Conservation (phyloP, 2,329 filamentous ascomycete species). For the Knufia fluminis region DNA sequence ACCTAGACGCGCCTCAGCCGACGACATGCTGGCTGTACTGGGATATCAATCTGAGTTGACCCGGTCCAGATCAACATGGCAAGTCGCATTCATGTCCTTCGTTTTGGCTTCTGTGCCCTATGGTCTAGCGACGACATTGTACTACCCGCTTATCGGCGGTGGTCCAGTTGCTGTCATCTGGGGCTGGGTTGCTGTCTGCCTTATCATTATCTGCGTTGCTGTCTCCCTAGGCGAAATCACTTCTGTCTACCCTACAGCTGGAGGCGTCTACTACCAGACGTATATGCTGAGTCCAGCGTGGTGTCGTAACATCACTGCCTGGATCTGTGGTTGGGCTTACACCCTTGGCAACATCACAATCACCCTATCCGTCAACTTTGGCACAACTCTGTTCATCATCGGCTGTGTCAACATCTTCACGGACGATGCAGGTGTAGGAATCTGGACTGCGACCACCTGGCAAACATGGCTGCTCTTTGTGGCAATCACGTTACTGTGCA, state of each 20-base stretch:
- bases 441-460: slow-evolving; percentile 36
- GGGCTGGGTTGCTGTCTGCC: slow-evolving; percentile 61
- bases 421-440: slow-evolving; percentile 35
- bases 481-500: slow-evolving; percentile 41
- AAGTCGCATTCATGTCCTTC: slow-evolving; percentile 36
- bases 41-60: slow-evolving; percentile 18
- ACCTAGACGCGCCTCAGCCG: slow-evolving; percentile 5
- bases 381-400: slow-evolving; percentile 48
- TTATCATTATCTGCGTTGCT: slow-evolving; percentile 63
- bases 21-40: slow-evolving; percentile 15
- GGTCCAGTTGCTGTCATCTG: slow-evolving; percentile 62
- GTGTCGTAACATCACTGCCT: slow-evolving; percentile 56
- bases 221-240: slow-evolving; percentile 65
- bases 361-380: slow-evolving; percentile 73
- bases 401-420: slow-evolving; percentile 49
- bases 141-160: slow-evolving; percentile 57
- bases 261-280: slow-evolving; percentile 70
- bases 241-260: slow-evolving; percentile 65
- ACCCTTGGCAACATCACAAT: slow-evolving; percentile 74
- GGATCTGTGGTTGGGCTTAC: slow-evolving; percentile 68
- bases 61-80: slow-evolving; percentile 16
- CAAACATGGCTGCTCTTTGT: slow-evolving; percentile 43
- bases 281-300: slow-evolving; percentile 59
- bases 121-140: slow-evolving; percentile 60
- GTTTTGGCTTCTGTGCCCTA: slow-evolving; percentile 67